These are phyloP conservation scores for Carex pumila DNA, from an alignment of 176 grass and related monocot species.

Conservation along the genomic window DNA sequence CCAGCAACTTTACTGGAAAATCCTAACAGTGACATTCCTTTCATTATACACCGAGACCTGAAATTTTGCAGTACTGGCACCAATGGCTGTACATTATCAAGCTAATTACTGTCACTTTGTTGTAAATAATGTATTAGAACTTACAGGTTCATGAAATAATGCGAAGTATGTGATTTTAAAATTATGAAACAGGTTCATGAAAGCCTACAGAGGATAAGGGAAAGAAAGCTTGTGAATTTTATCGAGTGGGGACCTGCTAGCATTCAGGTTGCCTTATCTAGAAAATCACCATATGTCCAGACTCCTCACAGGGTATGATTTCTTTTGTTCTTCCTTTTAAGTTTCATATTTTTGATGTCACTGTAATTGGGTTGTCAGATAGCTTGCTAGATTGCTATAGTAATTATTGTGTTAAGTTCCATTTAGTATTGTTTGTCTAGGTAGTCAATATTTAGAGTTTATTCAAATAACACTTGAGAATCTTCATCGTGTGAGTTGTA, in stretches of 20 bases:
- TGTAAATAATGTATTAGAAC: not conserved
- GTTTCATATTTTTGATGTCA: not conserved
- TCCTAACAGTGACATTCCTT: not conserved
- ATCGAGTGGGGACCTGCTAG: conserved; percentile 99
- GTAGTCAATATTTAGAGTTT: not conserved
- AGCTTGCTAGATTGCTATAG: not conserved
- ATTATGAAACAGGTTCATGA: conserved; percentile 67
- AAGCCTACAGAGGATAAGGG: conserved; percentile 92
- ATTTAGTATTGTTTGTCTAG: not conserved
- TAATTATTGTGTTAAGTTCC: not conserved
- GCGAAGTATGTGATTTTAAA: not conserved
- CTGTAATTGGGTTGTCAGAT: not conserved
- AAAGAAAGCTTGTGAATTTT: conserved; percentile 98
- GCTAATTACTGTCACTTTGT: not conserved
- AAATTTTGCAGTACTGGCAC: not conserved
- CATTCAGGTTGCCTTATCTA: conserved; percentile 99
- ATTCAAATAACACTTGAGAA: not conserved
- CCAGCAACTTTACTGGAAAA: not conserved
- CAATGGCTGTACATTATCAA: not conserved
- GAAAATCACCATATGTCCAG: conserved; percentile 99
- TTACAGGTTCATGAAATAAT: not conserved
- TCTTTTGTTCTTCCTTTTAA: not conserved
- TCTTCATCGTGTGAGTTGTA: not conserved
- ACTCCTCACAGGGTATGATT: conserved; percentile 85
- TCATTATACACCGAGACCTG: not conserved